Base-by-base conservation (phyloP, 1,284 basidiomycete genomes). In the Microbotryum intermedium region DNA sequence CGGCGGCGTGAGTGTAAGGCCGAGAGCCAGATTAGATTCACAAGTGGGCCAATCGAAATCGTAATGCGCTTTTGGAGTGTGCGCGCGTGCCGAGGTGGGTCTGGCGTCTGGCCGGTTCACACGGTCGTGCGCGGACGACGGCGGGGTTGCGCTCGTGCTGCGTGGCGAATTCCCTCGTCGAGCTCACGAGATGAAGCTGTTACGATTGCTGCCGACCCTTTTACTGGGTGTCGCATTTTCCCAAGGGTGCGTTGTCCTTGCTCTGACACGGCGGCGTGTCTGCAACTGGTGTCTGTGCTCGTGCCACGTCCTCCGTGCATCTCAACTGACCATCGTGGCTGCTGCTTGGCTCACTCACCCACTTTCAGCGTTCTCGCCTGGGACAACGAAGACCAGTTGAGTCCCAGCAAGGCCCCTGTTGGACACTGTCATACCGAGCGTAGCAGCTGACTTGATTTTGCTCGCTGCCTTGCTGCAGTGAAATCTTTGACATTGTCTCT, bases 401-500 rank as follows among this genome's bases (percentile, higher is more conserved):
- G 69, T 62, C 13, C 54, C n/a, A 5, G 5, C 44, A 26, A 21
- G 8, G 34, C n/a, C n/a, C 21, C 26, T 3, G 10, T 7, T 13
- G 30, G 8, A 25, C 23, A 42, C 57, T 16, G 3, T n/a, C 52
- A n/a, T 23, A 21, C 26, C 26, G 28, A 26, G 21, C 18, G 21
- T 23, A 8, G 9, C 47, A 6, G 16, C 29, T 43, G 39, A 45
- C 45, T 28, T 34, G 44, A 11, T 50, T 9, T 16, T 11, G 8
- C 44, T 34, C 11, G 26, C 21, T 28, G 21, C 43, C 21, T 16
- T n/a, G 26, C 9, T 44, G 28, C 54, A 71, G 69, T 55, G 92
- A 97, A 76, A 92, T 97, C 56, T 97, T 97, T 72, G 92, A 95
- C 76, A 80, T 97, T n/a, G 91, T 95, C 59, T 82, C 82, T 65